phyloP scores from a whole-genome alignment of 2,329 filamentous ascomycete genomes.

The Teratosphaeria nubilosa region DNA sequence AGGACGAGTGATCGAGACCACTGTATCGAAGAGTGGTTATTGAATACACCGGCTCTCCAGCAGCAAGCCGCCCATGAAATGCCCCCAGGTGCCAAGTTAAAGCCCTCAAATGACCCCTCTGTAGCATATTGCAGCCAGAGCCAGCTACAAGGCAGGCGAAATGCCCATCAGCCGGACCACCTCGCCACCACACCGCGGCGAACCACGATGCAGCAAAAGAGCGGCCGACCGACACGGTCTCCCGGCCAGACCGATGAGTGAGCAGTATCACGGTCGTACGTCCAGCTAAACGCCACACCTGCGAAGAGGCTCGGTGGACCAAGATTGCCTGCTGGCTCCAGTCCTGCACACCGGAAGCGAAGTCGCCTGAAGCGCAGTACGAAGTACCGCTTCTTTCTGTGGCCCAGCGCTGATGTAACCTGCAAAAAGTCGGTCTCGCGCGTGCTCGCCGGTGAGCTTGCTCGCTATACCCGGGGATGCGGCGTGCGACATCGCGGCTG shows the following conservation, averaged over 20 bases:
- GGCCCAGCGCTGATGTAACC: too few species aligned
- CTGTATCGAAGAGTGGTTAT: neutral
- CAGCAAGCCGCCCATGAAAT: neutral
- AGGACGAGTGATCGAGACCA: neutral
- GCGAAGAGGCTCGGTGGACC: neutral
- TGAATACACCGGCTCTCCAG: neutral
- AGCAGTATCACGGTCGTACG: neutral
- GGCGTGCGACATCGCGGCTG: too few species aligned
- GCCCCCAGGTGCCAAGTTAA: neutral
- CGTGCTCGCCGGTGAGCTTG: too few species aligned
- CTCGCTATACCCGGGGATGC: too few species aligned
- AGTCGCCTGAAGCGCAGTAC: too few species aligned
- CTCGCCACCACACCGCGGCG: neutral
- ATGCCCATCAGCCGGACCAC: neutral
- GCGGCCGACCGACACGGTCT: neutral
- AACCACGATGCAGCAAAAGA: neutral
- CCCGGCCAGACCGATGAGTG: neutral
- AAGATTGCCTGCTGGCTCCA: too few species aligned
- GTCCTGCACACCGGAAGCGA: too few species aligned
- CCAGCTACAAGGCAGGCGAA: neutral
- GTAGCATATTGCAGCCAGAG: neutral
- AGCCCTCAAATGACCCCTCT: neutral
- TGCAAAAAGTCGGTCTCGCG: too few species aligned
- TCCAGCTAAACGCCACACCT: neutral
- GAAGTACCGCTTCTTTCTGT: too few species aligned